Conservation (phyloP, 2,329 filamentous ascomycete species). For the Botrytis fragariae region DNA sequence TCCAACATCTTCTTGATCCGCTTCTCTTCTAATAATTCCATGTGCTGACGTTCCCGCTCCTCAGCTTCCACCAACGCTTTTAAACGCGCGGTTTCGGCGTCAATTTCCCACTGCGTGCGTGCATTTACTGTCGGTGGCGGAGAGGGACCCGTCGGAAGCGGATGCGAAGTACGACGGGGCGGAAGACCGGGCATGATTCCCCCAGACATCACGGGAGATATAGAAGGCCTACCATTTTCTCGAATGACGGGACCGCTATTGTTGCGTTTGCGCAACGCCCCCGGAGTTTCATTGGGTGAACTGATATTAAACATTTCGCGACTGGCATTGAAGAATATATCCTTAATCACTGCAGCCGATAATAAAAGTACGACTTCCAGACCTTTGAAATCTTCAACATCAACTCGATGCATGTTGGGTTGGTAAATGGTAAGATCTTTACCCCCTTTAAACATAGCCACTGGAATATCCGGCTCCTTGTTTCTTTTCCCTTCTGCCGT, state of each 20-base stretch:
- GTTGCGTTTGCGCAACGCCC: conserved; percentile 30
- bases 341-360: conserved; percentile 61
- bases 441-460: conserved; percentile 78
- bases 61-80: conserved; percentile 19
- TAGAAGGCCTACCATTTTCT: conserved; percentile 24
- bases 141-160: conserved; percentile 27
- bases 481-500: conserved; percentile 70
- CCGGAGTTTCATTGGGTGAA: conserved; percentile 41
- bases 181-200: conserved; percentile 24
- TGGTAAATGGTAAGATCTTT: conserved; percentile 82
- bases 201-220: conserved; percentile 34
- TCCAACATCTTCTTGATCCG: conserved; percentile 65
- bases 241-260: conserved; percentile 34
- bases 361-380: conserved; percentile 77
- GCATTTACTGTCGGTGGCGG: conserved; percentile 32
- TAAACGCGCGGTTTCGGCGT: conserved; percentile 65
- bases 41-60: conserved; percentile 41
- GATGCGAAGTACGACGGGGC: conserved; percentile 20
- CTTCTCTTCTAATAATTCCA: conserved; percentile 55
- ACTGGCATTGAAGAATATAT: conserved; percentile 62
- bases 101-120: conserved; percentile 48
- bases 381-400: conserved; percentile 91
- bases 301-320: conserved; percentile 77
- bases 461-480: conserved; percentile 91
- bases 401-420: conserved; percentile 83